These are phyloP conservation scores for Pseudogymnoascus verrucosus DNA, from an alignment of 2,329 filamentous ascomycete genomes.

Conservation along the genomic window DNA sequence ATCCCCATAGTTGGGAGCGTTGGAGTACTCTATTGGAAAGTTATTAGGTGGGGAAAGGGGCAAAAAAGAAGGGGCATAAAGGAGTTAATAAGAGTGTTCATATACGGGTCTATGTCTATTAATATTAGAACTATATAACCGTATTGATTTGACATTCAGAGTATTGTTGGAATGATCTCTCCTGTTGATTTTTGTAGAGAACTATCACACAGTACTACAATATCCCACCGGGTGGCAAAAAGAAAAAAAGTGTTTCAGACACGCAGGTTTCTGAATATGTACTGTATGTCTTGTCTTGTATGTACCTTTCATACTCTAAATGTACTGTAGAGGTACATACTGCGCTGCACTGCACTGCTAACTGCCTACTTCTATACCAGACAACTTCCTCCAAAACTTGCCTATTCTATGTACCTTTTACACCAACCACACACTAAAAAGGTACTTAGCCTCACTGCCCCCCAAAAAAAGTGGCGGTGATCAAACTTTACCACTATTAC, in stretches of 20 bases:
- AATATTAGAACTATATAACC: not conserved
- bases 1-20: not conserved
- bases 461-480: not conserved
- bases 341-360: too few relatives aligned
- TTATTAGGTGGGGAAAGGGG: not conserved
- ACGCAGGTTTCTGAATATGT: not conserved
- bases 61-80: not conserved
- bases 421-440: not conserved
- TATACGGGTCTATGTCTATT: not conserved
- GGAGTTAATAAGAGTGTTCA: not conserved
- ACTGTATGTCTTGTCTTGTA: not conserved
- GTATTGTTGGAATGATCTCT: not conserved
- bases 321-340: not conserved
- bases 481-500: not conserved
- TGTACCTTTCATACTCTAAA: not conserved
- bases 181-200: not conserved
- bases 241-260: slow-evolving; percentile 2
- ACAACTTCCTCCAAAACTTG: not conserved
- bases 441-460: not conserved
- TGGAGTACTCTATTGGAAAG: not conserved
- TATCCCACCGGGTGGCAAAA: slow-evolving; percentile 5
- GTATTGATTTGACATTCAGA: not conserved
- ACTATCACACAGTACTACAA: too few relatives aligned
- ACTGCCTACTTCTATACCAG: too few relatives aligned
- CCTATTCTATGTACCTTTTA: not conserved